Evolutionary conservation across 2,329 filamentous ascomycete genomes (phyloP).

Genomic region (Cordyceps cateniannulata): DNA sequence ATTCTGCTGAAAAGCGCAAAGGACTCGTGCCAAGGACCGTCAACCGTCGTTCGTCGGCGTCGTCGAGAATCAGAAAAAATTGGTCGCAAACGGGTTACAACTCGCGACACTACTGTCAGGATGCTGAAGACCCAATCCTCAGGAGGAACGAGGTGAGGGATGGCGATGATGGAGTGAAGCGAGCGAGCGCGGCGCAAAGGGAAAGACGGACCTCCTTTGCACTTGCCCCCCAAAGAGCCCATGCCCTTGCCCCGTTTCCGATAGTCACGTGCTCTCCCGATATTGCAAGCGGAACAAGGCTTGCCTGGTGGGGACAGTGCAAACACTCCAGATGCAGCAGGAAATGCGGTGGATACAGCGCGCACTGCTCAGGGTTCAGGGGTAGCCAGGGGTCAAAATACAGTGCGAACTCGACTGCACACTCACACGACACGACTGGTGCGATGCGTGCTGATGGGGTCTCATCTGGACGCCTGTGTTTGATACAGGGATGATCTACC

Average conservation of each 20-base stretch:
- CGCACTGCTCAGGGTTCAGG: not conserved
- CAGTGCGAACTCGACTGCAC: not conserved
- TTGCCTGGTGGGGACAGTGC: not conserved
- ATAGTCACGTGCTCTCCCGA: not conserved
- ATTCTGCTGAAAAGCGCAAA: not conserved
- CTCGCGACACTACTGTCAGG: not conserved
- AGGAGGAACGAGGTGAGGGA: not conserved
- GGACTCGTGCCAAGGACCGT: not conserved
- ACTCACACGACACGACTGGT: not conserved
- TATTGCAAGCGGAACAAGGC: not conserved
- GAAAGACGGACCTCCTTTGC: not conserved
- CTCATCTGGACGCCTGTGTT: not conserved
- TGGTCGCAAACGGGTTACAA: not conserved
- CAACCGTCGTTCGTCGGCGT: not conserved
- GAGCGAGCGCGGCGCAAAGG: slow-evolving; percentile 4
- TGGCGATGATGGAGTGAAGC: slow-evolving; percentile 7
- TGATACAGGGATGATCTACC: not conserved
- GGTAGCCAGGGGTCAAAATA: not conserved
- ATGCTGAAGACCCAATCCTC: not conserved
- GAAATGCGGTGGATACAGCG: not conserved
- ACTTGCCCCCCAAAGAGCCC: not conserved
- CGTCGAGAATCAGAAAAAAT: not conserved
- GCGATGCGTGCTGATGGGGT: not conserved
- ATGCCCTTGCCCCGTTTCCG: not conserved
- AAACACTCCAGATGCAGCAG: not conserved